Percentiles rank a stretch among this genome's conserved stretches.
phyloP scores from a whole-genome alignment of 2,329 filamentous ascomycete species.

The Talaromyces sp. region DNA sequence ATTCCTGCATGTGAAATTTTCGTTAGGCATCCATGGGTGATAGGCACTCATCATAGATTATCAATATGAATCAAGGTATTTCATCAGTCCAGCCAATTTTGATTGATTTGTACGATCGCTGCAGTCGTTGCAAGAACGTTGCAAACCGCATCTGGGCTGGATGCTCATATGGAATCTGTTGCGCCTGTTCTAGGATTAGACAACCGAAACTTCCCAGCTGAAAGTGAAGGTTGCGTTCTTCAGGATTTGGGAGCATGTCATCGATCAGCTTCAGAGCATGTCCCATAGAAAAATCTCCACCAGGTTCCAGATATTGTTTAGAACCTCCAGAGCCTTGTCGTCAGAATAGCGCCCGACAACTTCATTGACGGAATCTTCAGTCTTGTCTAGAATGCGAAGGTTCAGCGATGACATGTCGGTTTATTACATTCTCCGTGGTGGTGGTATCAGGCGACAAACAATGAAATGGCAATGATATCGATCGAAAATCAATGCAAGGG shows the following conservation, averaged over 20 bases:
- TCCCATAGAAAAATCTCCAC: not conserved
- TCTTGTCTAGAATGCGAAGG: not conserved
- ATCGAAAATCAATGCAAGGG: not conserved
- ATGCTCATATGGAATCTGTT: constrained; percentile 9
- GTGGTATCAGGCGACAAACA: not conserved
- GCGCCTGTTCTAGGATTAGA: not conserved
- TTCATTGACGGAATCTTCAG: not conserved
- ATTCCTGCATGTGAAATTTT: not conserved
- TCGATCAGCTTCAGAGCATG: not conserved
- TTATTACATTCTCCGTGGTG: not conserved
- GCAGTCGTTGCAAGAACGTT: not conserved
- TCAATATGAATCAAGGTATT: not conserved
- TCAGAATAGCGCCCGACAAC: constrained; percentile 5
- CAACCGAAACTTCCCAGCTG: not conserved
- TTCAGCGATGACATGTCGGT: not conserved
- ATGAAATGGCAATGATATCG: not conserved
- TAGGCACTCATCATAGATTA: not conserved
- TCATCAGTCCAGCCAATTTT: not conserved
- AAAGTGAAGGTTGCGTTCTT: not conserved
- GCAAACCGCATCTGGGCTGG: not conserved
- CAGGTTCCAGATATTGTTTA: constrained; percentile 6
- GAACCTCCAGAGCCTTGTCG: not conserved
- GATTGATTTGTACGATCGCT: not conserved
- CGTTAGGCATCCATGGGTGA: not conserved
- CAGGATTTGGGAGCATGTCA: not conserved